Conservation (phyloP, 2,329 filamentous ascomycete species). For the Septoria linicola region DNA sequence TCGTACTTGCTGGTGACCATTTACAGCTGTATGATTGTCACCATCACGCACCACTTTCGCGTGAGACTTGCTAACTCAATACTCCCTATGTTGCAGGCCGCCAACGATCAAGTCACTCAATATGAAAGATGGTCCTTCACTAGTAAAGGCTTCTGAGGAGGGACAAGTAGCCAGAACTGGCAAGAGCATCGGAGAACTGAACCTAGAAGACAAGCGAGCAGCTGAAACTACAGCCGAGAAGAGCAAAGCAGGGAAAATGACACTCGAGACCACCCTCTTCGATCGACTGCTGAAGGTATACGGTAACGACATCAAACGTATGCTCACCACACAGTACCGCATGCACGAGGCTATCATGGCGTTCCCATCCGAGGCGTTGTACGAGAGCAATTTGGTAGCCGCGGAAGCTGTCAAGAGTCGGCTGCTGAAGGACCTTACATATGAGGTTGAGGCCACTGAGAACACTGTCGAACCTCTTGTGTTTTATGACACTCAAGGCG, state of each 20-base stretch:
- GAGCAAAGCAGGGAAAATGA: constrained; percentile 38
- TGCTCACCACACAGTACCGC: constrained; percentile 95
- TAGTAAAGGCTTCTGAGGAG: constrained; percentile 6
- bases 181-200: constrained; percentile 9
- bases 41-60: no score
- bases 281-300: constrained; percentile 81
- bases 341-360: constrained; percentile 97
- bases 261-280: constrained; percentile 85
- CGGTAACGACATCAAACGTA: constrained; percentile 79
- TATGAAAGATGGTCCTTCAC: constrained; percentile 35
- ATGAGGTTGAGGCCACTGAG: constrained; percentile 74
- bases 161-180: background rate
- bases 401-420: constrained; percentile 74
- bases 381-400: constrained; percentile 77
- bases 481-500: constrained; percentile 95
- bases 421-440: constrained; percentile 73
- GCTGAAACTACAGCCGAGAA: constrained; percentile 34
- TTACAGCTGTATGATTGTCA: constrained; percentile 61
- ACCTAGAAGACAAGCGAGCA: constrained; percentile 6
- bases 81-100: background rate
- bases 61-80: constrained; percentile 3
- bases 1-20: constrained; percentile 90
- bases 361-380: constrained; percentile 86
- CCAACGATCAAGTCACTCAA: constrained; percentile 85
- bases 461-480: constrained; percentile 85